Evolutionary conservation across 495 filamentous ascomycete genomes (phyloP).

Genomic region (Hypoxylon rickii): DNA sequence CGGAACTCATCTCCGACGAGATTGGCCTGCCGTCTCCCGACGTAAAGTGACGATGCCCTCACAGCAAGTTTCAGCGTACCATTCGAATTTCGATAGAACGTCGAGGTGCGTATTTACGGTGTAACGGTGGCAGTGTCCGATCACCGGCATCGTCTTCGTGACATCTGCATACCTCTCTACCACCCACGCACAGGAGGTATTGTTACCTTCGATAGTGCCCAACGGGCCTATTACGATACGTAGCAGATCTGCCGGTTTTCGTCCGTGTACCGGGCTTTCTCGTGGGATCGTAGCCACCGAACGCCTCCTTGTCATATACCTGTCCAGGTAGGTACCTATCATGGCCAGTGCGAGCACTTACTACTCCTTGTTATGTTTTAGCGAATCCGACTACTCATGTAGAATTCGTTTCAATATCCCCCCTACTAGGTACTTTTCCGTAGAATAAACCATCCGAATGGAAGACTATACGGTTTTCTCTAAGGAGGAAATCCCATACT

Average conservation of each 20-base stretch:
- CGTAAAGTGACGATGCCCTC: not conserved
- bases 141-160: not conserved
- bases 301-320: slow-evolving; percentile 12
- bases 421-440: not conserved
- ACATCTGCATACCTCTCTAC: not conserved
- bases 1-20: slow-evolving; percentile 6
- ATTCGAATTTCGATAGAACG: no score
- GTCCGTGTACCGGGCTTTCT: slow-evolving; percentile 19
- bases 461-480: slow-evolving; percentile 42
- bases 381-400: not conserved
- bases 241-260: slow-evolving; percentile 23
- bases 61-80: not conserved
- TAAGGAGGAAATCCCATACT: slow-evolving; percentile 48
- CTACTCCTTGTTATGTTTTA: no score
- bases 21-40: slow-evolving; percentile 24
- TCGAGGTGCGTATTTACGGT: slow-evolving; percentile 1
- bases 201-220: slow-evolving; percentile 18
- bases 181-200: slow-evolving; percentile 4
- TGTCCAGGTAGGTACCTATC: no score
- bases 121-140: not conserved
- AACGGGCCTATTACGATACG: slow-evolving; percentile 16
- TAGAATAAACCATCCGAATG: slow-evolving; percentile 3
- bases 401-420: not conserved
- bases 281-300: slow-evolving; percentile 7
- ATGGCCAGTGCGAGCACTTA: no score